Conservation (phyloP, 2,329 filamentous ascomycete species). For the Claviceps humidiphila region DNA sequence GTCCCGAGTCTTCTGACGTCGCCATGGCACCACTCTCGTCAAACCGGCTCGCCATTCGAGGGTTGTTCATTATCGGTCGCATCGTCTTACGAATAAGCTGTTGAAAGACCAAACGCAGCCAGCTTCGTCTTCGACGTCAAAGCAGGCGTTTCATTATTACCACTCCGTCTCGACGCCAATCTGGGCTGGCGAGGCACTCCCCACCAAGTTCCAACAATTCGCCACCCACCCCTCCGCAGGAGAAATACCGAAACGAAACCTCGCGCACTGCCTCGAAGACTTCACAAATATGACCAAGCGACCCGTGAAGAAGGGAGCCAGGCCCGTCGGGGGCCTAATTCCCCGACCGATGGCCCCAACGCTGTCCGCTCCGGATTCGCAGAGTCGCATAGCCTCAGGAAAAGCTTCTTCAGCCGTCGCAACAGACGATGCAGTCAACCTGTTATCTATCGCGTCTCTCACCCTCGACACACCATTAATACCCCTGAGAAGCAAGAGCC, state of each 20-base stretch:
- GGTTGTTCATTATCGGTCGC: neutral
- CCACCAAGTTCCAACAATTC: neutral
- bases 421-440: conserved; percentile 27
- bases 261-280: neutral
- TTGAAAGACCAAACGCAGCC: neutral
- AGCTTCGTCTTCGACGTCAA: neutral
- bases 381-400: conserved; percentile 19
- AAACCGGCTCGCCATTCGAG: conserved; percentile 20
- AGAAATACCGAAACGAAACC: neutral
- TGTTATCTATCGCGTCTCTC: conserved; percentile 29
- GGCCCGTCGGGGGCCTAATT: conserved; percentile 12
- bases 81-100: neutral
- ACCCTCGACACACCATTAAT: conserved; percentile 26
- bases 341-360: conserved; percentile 16
- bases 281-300: conserved; percentile 13
- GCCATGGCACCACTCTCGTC: conserved; percentile 45
- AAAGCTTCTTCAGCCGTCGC: conserved; percentile 22
- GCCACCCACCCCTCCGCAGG: neutral
- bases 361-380: conserved; percentile 21
- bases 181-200: neutral
- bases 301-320: conserved; percentile 10
- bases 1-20: conserved; percentile 22
- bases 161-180: neutral
- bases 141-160: neutral
- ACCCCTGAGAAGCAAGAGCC: conserved; percentile 19